Percentiles rank a stretch among this genome's conserved stretches.
Conservation (phyloP, 371 early-diverging fungal species). For the Funneliformis caledonium region DNA sequence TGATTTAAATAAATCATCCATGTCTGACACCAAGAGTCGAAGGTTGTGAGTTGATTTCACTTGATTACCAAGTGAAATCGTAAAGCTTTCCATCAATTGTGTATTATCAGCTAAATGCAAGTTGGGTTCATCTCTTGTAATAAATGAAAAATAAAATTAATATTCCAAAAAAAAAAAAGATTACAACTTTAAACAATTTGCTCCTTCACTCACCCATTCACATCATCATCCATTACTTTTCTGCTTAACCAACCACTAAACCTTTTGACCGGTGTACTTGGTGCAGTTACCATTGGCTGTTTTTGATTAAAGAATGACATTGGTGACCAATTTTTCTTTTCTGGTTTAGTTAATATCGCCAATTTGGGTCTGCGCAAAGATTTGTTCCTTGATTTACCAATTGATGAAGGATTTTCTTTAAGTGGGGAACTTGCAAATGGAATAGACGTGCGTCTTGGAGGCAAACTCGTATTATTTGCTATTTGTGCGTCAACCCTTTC, state of each 20-base stretch:
- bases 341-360: slow-evolving; percentile 27
- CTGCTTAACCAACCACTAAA: slow-evolving; percentile 69
- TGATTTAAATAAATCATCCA: slow-evolving; percentile 55
- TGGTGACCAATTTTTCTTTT: slow-evolving; percentile 61
- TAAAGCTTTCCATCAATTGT: slow-evolving; percentile 70
- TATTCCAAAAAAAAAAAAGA: background rate
- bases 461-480: background rate
- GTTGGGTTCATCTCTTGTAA: background rate
- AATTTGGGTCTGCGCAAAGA: slow-evolving; percentile 41
- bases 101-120: slow-evolving; percentile 33
- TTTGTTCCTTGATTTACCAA: slow-evolving; percentile 40
- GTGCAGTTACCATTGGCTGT: slow-evolving; percentile 58
- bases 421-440: slow-evolving; percentile 18
- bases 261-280: slow-evolving; percentile 65
- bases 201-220: slow-evolving; percentile 47
- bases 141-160: background rate
- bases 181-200: background rate
- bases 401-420: slow-evolving; percentile 35
- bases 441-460: slow-evolving; percentile 33
- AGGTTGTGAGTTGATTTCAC: slow-evolving; percentile 74
- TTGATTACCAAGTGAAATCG: slow-evolving; percentile 72
- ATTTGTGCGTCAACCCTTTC: slow-evolving; percentile 52
- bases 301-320: slow-evolving; percentile 66
- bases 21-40: slow-evolving; percentile 61
- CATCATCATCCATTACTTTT: slow-evolving; percentile 76